Conservation (phyloP, 805 yeast species). For the Cyberlindnera subsufficiens region DNA sequence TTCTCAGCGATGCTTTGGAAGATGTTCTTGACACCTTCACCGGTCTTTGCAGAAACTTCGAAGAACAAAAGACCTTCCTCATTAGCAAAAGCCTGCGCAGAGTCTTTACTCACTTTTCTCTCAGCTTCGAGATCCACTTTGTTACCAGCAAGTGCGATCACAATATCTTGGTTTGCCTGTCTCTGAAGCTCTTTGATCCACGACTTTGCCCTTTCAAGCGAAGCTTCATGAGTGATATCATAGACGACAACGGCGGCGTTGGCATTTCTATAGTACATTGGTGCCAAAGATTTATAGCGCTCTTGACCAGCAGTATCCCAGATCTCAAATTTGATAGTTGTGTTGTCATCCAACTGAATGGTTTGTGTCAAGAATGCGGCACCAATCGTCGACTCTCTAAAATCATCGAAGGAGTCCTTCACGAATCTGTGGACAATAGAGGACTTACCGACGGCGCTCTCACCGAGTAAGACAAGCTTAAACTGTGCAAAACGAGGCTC, state of each 20-base stretch:
- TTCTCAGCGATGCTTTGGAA: slow-evolving; percentile 46
- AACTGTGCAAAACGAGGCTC: slow-evolving; percentile 41
- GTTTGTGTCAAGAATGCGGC: slow-evolving; percentile 78
- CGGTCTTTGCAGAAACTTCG: slow-evolving; percentile 58
- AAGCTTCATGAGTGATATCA: slow-evolving; percentile 63
- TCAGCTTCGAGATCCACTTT: slow-evolving; percentile 54
- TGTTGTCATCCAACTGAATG: slow-evolving; percentile 45
- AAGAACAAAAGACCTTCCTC: slow-evolving; percentile 44
- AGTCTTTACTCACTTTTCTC: slow-evolving; percentile 37
- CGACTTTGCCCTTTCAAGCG: slow-evolving; percentile 61
- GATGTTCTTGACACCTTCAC: slow-evolving; percentile 40
- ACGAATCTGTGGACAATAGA: slow-evolving; percentile 66
- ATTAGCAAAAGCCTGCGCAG: slow-evolving; percentile 49
- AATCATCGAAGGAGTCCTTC: slow-evolving; percentile 65
- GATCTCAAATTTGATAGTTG: slow-evolving; percentile 65
- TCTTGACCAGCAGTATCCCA: slow-evolving; percentile 92
- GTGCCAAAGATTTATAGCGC: slow-evolving; percentile 69
- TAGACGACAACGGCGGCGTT: slow-evolving; percentile 76
- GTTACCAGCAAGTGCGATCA: slow-evolving; percentile 73
- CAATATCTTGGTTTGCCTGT: slow-evolving; percentile 57
- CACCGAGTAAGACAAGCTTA: slow-evolving; percentile 58
- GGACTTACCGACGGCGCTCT: slow-evolving; percentile 66
- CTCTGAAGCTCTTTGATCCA: slow-evolving; percentile 75
- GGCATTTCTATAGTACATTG: slow-evolving; percentile 79
- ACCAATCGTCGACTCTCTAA: slow-evolving; percentile 77